Evolutionary conservation across 495 filamentous ascomycete species (phyloP).

Genomic region (Cudoniella acicularis): DNA sequence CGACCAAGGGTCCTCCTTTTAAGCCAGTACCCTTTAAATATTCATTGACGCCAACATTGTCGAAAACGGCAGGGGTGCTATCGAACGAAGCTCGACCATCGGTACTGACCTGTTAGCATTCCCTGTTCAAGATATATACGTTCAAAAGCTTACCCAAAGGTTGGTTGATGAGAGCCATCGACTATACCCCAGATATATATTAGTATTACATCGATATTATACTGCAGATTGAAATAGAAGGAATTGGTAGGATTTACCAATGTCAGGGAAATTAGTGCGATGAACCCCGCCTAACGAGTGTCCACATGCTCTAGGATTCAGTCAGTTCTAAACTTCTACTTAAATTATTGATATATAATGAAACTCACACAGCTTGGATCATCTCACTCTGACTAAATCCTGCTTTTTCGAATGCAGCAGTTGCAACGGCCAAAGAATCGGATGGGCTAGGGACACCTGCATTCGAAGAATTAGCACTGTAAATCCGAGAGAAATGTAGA

Average conservation of each 20-base stretch:
- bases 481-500: no score
- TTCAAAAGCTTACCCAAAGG: no score
- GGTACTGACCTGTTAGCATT: no score
- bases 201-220: no score
- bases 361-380: constrained; percentile 12
- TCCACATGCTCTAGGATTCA: constrained; percentile 14
- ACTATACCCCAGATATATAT: no score
- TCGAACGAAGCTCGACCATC: neutral
- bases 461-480: no score
- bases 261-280: constrained; percentile 26
- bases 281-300: constrained; percentile 28
- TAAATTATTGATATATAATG: neutral
- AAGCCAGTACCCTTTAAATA: constrained; percentile 16
- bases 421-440: constrained; percentile 15
- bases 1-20: constrained; percentile 32
- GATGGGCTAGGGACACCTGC: constrained; percentile 37
- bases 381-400: constrained; percentile 22
- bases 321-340: neutral
- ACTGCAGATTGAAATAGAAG: no score
- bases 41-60: constrained; percentile 2
- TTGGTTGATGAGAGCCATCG: no score
- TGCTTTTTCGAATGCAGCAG: constrained; percentile 16
- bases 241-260: no score
- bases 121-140: no score
- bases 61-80: constrained; percentile 11